Evolutionary conservation across 768 basidiomycete genomes (phyloP).

Genomic region (Mycena albidolilacea): DNA sequence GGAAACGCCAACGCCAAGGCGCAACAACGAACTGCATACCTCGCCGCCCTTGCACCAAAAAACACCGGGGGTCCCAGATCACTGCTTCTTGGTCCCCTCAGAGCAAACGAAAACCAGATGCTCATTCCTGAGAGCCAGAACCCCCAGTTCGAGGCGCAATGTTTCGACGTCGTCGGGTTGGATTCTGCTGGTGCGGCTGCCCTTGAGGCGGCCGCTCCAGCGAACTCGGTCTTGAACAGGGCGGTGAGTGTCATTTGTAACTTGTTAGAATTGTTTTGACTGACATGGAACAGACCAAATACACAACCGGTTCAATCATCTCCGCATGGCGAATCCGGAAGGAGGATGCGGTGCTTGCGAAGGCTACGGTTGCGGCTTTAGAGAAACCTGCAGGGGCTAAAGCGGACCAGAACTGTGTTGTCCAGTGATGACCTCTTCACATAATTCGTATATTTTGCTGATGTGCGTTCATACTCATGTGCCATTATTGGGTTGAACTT

Average conservation of each 20-base stretch:
- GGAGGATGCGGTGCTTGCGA: constrained; percentile 15
- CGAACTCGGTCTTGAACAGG: background rate
- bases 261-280: background rate
- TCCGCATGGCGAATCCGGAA: background rate
- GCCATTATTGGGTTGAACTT: no score
- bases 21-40: constrained; percentile 11
- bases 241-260: no score
- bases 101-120: background rate
- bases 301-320: constrained; percentile 17
- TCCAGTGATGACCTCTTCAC: no score
- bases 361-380: constrained; percentile 8
- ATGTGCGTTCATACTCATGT: no score
- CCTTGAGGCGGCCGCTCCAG: background rate
- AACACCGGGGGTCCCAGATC: background rate
- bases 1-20: constrained; percentile 2
- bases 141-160: no score
- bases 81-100: background rate
- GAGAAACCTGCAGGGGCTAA: background rate
- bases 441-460: no score
- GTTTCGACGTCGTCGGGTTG: background rate
- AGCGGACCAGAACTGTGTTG: no score
- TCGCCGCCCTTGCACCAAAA: no score
- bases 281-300: background rate
- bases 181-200: constrained; percentile 8
- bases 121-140: no score